phyloP scores from a whole-genome alignment of 805 yeast species.

The Saccharomyces kudriavzevii region DNA sequence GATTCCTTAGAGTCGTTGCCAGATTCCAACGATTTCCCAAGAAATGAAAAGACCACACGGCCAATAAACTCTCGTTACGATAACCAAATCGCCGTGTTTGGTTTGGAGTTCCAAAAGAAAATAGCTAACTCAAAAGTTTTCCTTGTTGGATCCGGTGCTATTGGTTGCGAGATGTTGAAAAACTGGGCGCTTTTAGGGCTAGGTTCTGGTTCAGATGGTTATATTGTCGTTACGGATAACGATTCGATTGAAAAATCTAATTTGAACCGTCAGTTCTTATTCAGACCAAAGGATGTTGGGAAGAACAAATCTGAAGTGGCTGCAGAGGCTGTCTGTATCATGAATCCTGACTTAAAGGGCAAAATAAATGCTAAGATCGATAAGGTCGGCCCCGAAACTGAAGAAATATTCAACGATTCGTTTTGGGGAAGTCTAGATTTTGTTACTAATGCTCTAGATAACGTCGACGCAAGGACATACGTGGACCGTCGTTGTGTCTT shows the following conservation, averaged over 20 bases:
- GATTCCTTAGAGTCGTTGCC: slow-evolving; percentile 93
- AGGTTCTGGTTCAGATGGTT: slow-evolving; percentile 86
- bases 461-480: slow-evolving; percentile 95
- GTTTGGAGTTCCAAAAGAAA: slow-evolving; percentile 62
- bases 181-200: slow-evolving; percentile 97
- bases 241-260: slow-evolving; percentile 94
- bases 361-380: slow-evolving; percentile 71
- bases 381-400: slow-evolving; percentile 92
- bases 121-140: slow-evolving; percentile 75
- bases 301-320: slow-evolving; percentile 85
- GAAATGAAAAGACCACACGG: slow-evolving; percentile 63
- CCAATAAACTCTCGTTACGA: slow-evolving; percentile 84
- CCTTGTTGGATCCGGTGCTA: slow-evolving; percentile 95
- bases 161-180: slow-evolving; percentile 97
- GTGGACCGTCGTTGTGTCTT: slow-evolving; percentile 96
- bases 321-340: slow-evolving; percentile 67
- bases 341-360: slow-evolving; percentile 79
- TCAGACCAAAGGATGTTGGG: slow-evolving; percentile 93
- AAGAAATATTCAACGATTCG: slow-evolving; percentile 69
- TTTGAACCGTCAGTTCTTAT: slow-evolving; percentile 90
- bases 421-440: slow-evolving; percentile 83
- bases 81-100: slow-evolving; percentile 92
- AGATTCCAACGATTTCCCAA: slow-evolving; percentile 42
- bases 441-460: slow-evolving; percentile 94
- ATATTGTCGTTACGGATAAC: slow-evolving; percentile 79